Evolutionary conservation across 495 filamentous ascomycete genomes (phyloP).

Genomic region (Aspergillus bridgeri): DNA sequence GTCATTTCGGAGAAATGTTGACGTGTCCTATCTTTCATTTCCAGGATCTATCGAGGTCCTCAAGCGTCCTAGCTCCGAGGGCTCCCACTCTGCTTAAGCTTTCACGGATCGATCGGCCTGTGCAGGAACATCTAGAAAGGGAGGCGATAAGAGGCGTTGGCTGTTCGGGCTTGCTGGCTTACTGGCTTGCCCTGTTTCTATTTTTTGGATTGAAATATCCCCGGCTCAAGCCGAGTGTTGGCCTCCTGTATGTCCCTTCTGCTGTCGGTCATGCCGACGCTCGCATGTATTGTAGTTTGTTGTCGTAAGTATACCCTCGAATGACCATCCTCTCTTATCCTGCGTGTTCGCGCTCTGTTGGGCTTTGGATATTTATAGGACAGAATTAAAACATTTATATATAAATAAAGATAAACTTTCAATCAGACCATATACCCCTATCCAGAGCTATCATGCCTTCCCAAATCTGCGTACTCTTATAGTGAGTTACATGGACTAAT

Average conservation of each 20-base stretch:
- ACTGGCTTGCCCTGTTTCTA: not conserved
- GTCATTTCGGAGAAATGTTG: slow-evolving; percentile 3
- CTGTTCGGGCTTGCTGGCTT: slow-evolving; percentile 14
- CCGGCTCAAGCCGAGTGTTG: not conserved
- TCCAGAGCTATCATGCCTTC: no score
- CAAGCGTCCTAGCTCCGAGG: slow-evolving; percentile 29
- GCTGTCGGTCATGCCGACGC: not conserved
- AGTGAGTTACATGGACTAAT: not conserved
- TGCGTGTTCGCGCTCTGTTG: not conserved
- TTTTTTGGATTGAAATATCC: not conserved
- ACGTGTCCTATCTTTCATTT: slow-evolving; percentile 7
- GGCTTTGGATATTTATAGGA: not conserved
- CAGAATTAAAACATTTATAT: not conserved
- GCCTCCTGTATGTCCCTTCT: not conserved
- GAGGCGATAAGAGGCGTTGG: not conserved
- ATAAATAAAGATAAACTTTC: no score
- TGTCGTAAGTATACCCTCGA: slow-evolving; percentile 8
- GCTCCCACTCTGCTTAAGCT: slow-evolving; percentile 2
- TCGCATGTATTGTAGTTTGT: slow-evolving; percentile 4
- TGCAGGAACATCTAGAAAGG: not conserved
- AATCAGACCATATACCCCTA: no score
- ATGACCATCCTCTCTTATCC: not conserved
- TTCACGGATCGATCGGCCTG: not conserved
- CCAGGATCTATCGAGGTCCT: slow-evolving; percentile 61
- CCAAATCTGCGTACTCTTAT: not conserved